Evolutionary conservation across 148 eudicot species (phyloP).

Genomic region (Rhododendron henanense): DNA sequence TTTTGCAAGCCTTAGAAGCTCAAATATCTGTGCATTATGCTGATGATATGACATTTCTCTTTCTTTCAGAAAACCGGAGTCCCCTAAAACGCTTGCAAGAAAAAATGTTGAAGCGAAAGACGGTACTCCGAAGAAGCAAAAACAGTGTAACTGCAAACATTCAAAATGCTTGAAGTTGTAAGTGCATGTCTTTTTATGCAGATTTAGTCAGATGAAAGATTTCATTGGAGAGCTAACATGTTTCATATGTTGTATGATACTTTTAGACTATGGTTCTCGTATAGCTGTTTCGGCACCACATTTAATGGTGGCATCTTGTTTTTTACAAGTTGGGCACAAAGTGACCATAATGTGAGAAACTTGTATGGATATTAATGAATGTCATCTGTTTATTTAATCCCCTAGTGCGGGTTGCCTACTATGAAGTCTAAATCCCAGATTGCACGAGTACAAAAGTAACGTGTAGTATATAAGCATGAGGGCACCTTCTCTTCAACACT

Average conservation of each 20-base stretch:
- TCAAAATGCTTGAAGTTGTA: slow-evolving; percentile 94
- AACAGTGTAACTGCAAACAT: slow-evolving; percentile 98
- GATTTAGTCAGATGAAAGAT: not conserved
- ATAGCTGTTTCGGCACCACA: not conserved
- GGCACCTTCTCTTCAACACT: not conserved
- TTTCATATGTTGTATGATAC: not conserved
- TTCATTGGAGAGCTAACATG: not conserved
- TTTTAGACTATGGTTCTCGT: not conserved
- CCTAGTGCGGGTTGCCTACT: not conserved
- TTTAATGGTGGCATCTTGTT: not conserved
- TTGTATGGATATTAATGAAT: not conserved
- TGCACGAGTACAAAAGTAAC: not conserved
- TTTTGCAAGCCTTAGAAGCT: not conserved
- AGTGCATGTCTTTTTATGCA: slow-evolving; percentile 27
- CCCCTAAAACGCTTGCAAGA: slow-evolving; percentile 68
- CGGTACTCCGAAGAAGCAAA: slow-evolving; percentile 93
- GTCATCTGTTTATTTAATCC: not conserved
- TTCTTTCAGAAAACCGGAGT: slow-evolving; percentile 73
- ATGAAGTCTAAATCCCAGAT: not conserved
- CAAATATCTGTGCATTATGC: not conserved
- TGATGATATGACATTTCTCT: not conserved
- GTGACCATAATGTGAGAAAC: not conserved
- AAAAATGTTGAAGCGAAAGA: slow-evolving; percentile 71
- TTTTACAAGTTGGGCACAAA: not conserved
- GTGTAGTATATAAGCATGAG: not conserved